Evolutionary conservation across 106 monocot genomes (phyloP).

Genomic region (Dendrobium catenatum): DNA sequence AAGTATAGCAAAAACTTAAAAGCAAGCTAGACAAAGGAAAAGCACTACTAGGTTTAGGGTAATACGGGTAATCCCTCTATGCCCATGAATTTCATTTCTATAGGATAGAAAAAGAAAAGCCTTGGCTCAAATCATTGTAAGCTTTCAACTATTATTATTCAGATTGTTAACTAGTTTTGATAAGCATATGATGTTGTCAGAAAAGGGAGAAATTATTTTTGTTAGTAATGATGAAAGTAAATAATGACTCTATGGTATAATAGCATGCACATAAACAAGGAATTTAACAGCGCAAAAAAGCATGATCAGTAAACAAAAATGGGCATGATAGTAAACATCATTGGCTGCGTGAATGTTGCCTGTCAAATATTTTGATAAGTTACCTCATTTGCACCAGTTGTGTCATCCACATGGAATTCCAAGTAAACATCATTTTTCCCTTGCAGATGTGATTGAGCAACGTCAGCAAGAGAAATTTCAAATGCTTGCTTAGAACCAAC

Average conservation of each 20-base stretch:
- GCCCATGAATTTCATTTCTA: too few relatives aligned
- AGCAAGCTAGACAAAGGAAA: too few relatives aligned
- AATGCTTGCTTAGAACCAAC: slow-evolving; percentile 96
- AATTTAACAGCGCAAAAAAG: background rate
- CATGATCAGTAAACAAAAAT: background rate
- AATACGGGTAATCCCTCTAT: too few relatives aligned
- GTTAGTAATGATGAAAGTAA: background rate
- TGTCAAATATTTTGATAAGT: background rate
- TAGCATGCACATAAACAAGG: background rate
- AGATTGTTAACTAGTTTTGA: background rate
- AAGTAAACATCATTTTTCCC: slow-evolving; percentile 94
- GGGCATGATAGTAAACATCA: background rate
- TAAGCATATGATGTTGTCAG: background rate
- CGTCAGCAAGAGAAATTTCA: slow-evolving; percentile 97
- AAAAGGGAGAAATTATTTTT: background rate
- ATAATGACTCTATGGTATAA: background rate
- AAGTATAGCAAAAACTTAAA: too few relatives aligned
- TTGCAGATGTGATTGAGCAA: slow-evolving; percentile 89
- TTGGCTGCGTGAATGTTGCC: background rate
- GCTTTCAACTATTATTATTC: background rate
- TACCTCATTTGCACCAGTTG: slow-evolving; percentile 98
- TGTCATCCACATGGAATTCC: slow-evolving; percentile 98
- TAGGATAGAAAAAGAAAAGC: background rate
- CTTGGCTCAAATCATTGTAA: background rate
- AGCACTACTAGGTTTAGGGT: too few relatives aligned